A percentile compares a stretch with the other conserved stretches of the same genome.
These are phyloP conservation scores for Oryza australiensis DNA, from an alignment of 176 grass and related monocot genomes.

Conservation along the genomic window DNA sequence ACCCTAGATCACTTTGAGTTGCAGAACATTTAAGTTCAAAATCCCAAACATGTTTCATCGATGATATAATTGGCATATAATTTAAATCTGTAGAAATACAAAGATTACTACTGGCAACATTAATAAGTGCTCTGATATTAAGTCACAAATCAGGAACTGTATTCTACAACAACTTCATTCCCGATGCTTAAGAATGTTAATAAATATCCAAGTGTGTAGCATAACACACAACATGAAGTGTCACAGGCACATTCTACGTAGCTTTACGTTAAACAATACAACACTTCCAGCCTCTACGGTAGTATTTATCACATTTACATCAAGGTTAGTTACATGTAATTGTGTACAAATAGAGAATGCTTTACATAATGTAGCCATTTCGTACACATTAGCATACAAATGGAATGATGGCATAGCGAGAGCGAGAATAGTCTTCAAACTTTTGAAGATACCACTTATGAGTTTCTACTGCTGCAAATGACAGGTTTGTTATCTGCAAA, in stretches of 20 bases:
- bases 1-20: not conserved
- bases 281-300: not conserved
- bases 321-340: slow-evolving; percentile 20
- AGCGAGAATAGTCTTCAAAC: slow-evolving; percentile 82
- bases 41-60: not conserved
- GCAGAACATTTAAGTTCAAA: not conserved
- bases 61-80: not conserved
- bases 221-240: slow-evolving; percentile 5
- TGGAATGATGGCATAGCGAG: slow-evolving; percentile 72
- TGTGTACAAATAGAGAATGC: not conserved
- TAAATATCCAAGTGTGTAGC: not conserved
- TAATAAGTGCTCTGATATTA: not conserved
- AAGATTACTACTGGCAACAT: not conserved
- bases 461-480: slow-evolving; percentile 73
- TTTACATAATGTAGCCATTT: not conserved
- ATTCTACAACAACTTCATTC: not conserved
- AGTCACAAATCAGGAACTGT: not conserved
- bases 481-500: slow-evolving; percentile 71
- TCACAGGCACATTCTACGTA: slow-evolving; percentile 7
- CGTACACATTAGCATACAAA: slow-evolving; percentile 63
- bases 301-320: slow-evolving; percentile 20
- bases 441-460: slow-evolving; percentile 91
- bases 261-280: slow-evolving; percentile 16
- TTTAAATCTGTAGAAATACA: not conserved
- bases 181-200: slow-evolving; percentile 2